phyloP scores from a whole-genome alignment of 192 early-diverging fungal genomes.

The Coemansia nantahalensis region DNA sequence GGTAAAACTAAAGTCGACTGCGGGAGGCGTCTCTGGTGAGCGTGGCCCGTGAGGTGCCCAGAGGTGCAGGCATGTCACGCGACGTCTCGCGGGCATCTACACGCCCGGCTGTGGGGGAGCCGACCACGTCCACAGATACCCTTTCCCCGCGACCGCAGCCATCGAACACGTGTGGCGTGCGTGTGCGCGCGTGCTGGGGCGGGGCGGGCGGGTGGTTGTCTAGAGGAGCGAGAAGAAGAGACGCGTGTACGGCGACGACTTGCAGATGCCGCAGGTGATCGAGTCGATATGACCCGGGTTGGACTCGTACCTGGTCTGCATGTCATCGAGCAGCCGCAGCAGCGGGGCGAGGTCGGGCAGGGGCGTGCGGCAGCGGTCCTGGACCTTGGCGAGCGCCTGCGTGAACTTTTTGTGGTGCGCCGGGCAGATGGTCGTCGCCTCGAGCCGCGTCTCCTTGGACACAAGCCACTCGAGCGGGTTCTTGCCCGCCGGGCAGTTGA shows the following conservation, averaged over 20 bases:
- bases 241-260: conserved; percentile 44
- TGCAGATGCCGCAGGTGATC: conserved; percentile 37
- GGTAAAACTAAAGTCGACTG: too few species aligned
- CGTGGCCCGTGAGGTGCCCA: too few species aligned
- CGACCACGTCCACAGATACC: too few species aligned
- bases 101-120: too few species aligned
- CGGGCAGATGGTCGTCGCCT: conserved; percentile 26
- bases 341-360: conserved; percentile 29
- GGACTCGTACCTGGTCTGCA: conserved; percentile 14
- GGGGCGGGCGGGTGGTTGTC: too few species aligned
- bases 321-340: conserved; percentile 19
- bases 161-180: too few species aligned
- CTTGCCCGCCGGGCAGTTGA: conserved; percentile 32
- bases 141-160: too few species aligned
- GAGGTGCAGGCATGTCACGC: too few species aligned
- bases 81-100: too few species aligned
- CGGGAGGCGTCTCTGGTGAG: too few species aligned
- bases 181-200: too few species aligned
- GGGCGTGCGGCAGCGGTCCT: conserved; percentile 8
- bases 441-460: conserved; percentile 39
- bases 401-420: conserved; percentile 38
- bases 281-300: conserved; percentile 21
- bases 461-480: conserved; percentile 36
- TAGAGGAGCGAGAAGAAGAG: conserved; percentile 51
- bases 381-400: conserved; percentile 31